phyloP scores from a whole-genome alignment of 805 yeast genomes.

The Candida rishiriensis region DNA sequence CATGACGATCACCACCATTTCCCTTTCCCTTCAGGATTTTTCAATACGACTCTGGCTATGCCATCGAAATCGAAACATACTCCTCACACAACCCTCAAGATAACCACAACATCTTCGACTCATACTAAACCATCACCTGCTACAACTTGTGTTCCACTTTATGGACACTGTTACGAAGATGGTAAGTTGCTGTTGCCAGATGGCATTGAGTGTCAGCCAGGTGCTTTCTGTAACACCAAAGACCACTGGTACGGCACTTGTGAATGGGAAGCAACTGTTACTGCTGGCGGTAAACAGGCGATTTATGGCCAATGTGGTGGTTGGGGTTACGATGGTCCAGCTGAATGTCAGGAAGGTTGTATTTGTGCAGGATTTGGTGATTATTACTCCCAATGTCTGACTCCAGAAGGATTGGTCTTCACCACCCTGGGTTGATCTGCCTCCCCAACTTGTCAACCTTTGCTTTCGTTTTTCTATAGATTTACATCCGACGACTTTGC shows the following conservation, averaged over 20 bases:
- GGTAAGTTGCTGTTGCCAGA: slow-evolving; percentile 2
- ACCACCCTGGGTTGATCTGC: slow-evolving; percentile 1
- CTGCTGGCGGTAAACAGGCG: background rate
- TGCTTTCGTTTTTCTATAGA: too few relatives aligned
- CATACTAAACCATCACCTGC: background rate
- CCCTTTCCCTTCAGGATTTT: too few relatives aligned
- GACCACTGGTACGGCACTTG: slow-evolving; percentile 9
- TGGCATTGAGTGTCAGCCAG: slow-evolving; percentile 6
- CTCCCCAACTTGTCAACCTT: too few relatives aligned
- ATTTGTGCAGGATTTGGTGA: slow-evolving; percentile 4
- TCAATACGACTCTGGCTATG: too few relatives aligned
- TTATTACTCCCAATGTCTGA: slow-evolving; percentile 7
- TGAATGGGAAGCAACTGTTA: slow-evolving; percentile 1
- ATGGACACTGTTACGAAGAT: slow-evolving; percentile 6
- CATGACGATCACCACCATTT: too few relatives aligned
- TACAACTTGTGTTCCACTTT: slow-evolving; percentile 4
- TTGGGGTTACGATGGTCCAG: slow-evolving; percentile 3
- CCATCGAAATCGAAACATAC: too few relatives aligned
- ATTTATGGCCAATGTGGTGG: slow-evolving; percentile 11
- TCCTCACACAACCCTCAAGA: background rate
- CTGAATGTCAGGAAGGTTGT: slow-evolving; percentile 6
- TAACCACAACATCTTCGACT: background rate
- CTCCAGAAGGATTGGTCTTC: slow-evolving; percentile 4
- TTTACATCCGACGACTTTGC: too few relatives aligned
- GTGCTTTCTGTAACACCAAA: slow-evolving; percentile 5